Evolutionary conservation across 768 basidiomycete genomes (phyloP), one percentile per base, ranked within the genome.

Genomic region (Cystofilobasidium ferigula): DNA sequence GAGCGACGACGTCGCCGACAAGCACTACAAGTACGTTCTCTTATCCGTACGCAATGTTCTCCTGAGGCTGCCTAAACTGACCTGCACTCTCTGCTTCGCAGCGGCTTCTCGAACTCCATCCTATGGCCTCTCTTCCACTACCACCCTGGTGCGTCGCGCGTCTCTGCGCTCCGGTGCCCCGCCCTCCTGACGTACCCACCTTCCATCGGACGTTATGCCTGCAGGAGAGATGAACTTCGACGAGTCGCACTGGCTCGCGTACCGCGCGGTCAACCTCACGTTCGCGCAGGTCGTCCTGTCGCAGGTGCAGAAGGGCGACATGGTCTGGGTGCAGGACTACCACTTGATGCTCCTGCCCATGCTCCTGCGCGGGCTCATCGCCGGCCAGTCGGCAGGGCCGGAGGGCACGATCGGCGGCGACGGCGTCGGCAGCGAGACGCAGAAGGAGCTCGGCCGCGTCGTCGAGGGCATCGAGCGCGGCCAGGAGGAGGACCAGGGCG

Each of bases 61-160:
- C n/a, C n/a, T n/a, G n/a, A n/a, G n/a, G n/a, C n/a, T n/a, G n/a
- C n/a, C n/a, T n/a, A n/a, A n/a, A 34, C 32, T 58, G 34, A 24
- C 40, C 40, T 58, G 8, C 4, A 36, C 35, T 14, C 0, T 35
- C 30, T 22, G 26, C 30, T 45, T 42, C 42, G 90, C 79, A 93
- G 93, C 75, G 90, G 95, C 63, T 98, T 99, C 82, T 94, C 93
- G 71, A 99, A 99, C 79, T 95, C 93, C 62, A 98, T 99, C 78
- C 84, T 99, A 59, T 99, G 95, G 95, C 95, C 95, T 2, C 81
- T 99, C 56, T 97, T 99, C 82, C 95, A 99, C 76, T 99, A 97
- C 78, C 94, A 98, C 76, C 95, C 95, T 10, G 94, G 63, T 64
- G 20, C 30, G 63, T 58, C 1, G 0, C 16, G 8, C 22, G 12